Conservation (phyloP, 768 basidiomycete species). For the Phylloporus scabripes region DNA sequence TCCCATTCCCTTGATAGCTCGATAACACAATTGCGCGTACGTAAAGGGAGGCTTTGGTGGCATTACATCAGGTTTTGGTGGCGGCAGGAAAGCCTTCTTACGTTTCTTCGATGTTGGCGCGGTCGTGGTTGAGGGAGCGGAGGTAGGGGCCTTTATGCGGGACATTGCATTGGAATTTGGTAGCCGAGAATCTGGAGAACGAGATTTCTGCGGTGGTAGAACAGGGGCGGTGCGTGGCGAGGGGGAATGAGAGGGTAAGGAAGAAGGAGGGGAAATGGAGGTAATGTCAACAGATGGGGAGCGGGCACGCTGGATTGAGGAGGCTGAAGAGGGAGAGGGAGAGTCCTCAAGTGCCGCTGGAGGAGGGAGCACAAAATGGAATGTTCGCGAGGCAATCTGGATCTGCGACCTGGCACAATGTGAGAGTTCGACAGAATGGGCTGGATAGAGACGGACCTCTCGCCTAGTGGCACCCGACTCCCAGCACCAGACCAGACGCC, state of each 20-base stretch:
- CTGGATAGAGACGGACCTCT: conserved; percentile 50
- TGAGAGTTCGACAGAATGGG: conserved; percentile 4
- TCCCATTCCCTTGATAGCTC: conserved; percentile 74
- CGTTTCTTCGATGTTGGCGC: conserved; percentile 54
- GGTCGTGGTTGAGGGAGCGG: conserved; percentile 5
- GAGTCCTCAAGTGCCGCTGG: conserved; percentile 75
- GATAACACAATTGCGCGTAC: conserved; percentile 88
- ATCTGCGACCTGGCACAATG: conserved; percentile 70
- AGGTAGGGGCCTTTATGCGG: conserved; percentile 36
- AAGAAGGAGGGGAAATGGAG: conserved; percentile 77
- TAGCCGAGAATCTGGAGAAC: conserved; percentile 46
- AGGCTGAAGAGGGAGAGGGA: conserved; percentile 72
- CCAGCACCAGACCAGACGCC: conserved; percentile 93
- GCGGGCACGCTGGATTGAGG: conserved; percentile 59
- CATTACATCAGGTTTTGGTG: conserved; percentile 66
- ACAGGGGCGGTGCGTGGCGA: conserved; percentile 46
- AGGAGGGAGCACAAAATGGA: conserved; percentile 94
- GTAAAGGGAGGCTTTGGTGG: conserved; percentile 87
- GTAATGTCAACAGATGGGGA: conserved; percentile 83
- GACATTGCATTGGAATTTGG: conserved; percentile 60
- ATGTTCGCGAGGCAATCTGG: conserved; percentile 95
- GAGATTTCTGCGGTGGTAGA: conserved; percentile 41
- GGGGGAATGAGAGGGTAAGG: conserved; percentile 71
- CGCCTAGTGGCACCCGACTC: conserved; percentile 75
- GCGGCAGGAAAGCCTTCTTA: conserved; percentile 49